Evolutionary conservation across 257 asterid species (phyloP).

Genomic region (Solanum etuberosum): DNA sequence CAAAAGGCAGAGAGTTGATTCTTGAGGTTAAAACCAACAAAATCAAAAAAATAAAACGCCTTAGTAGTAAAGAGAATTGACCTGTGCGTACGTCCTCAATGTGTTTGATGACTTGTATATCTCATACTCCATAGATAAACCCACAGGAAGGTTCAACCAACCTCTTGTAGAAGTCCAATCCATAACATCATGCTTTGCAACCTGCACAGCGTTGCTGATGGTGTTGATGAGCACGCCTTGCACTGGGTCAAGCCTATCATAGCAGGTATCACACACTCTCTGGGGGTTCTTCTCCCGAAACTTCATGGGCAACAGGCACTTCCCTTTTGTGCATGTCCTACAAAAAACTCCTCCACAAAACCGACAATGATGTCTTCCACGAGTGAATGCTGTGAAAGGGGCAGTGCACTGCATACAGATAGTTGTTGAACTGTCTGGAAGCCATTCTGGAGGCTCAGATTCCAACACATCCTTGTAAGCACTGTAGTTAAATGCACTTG

Average conservation of each 20-base stretch:
- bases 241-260: slow-evolving; percentile 93
- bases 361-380: slow-evolving; percentile 98
- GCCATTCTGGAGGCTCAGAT: slow-evolving; percentile 99
- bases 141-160: slow-evolving; percentile 97
- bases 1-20: neutral
- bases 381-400: slow-evolving; percentile 78
- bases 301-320: slow-evolving; percentile 76
- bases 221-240: slow-evolving; percentile 78
- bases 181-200: slow-evolving; percentile 92
- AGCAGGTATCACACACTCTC: slow-evolving; percentile 96
- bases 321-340: slow-evolving; percentile 87
- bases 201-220: slow-evolving; percentile 83
- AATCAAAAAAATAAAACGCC: neutral
- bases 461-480: slow-evolving; percentile 81
- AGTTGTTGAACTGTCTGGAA: slow-evolving; percentile 76
- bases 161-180: slow-evolving; percentile 97
- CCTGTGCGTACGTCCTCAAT: slow-evolving; percentile 75
- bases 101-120: slow-evolving; percentile 77
- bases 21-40: neutral
- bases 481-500: slow-evolving; percentile 41
- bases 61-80: neutral
- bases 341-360: slow-evolving; percentile 95
- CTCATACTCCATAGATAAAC: slow-evolving; percentile 93
- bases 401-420: slow-evolving; percentile 92
- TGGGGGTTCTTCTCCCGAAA: slow-evolving; percentile 93